A percentile compares a stretch with the other conserved stretches of the same genome.
Conservation (phyloP, 306 rosid species). For the Casuarina glauca region DNA sequence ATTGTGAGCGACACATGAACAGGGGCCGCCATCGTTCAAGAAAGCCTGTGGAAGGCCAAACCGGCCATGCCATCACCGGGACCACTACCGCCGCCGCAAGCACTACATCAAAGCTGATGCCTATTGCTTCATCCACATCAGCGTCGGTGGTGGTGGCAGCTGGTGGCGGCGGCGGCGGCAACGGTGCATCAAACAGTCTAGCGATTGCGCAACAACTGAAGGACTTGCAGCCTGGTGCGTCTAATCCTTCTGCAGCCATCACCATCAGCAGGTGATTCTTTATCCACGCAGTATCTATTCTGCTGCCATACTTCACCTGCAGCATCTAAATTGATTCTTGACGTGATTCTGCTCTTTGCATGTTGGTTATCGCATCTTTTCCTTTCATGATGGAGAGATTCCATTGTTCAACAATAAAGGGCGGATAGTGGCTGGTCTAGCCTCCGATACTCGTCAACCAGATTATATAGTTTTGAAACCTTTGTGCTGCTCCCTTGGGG, state of each 20-base stretch:
- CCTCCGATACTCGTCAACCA: neutral
- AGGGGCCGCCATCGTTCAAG: constrained; percentile 99
- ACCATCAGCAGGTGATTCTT: constrained; percentile 59
- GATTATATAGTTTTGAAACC: neutral
- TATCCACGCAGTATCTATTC: constrained; percentile 20
- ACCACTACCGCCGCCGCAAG: constrained; percentile 26
- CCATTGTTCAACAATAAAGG: neutral
- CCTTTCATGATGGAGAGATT: neutral
- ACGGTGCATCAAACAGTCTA: constrained; percentile 43
- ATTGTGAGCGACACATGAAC: constrained; percentile 93
- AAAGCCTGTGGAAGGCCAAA: constrained; percentile 99
- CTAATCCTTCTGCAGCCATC: constrained; percentile 48
- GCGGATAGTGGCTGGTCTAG: neutral
- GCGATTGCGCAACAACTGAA: constrained; percentile 48
- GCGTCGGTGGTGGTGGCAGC: constrained; percentile 42
- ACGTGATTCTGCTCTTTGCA: too few relatives aligned
- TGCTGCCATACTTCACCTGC: neutral
- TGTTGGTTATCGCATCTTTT: neutral
- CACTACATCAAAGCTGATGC: constrained; percentile 34
- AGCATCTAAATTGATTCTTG: neutral
- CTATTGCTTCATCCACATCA: constrained; percentile 37
- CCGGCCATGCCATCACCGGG: constrained; percentile 67
- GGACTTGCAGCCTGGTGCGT: constrained; percentile 48
- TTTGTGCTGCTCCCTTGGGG: too few relatives aligned
- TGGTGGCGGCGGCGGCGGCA: constrained; percentile 3